Base-by-base conservation (phyloP, 2,329 filamentous ascomycete genomes). In the Aspergillus sp. region DNA sequence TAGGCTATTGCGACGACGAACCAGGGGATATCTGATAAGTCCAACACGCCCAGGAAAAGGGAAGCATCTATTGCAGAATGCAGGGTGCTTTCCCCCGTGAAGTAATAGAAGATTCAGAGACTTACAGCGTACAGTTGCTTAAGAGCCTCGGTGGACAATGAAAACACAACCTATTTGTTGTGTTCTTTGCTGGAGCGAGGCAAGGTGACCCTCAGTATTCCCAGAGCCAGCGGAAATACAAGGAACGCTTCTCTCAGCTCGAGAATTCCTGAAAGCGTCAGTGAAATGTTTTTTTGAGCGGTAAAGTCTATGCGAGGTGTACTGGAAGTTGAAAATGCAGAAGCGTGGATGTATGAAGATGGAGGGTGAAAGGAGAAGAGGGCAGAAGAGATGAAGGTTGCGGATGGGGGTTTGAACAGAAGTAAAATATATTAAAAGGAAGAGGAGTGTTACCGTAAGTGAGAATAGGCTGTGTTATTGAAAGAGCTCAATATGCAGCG, bases 401-500 rank as follows among this genome's bases (percentile, higher is more conserved):
- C 20, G 20, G 44, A 15, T 12, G 24, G 13, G 20, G 40, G 20
- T 27, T 24, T 34, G 22, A 45, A 15, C 13, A 37, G 33, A 56
- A 39, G 15, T 24, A n/a, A 37, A 60, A 33, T n/a, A 30, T 30
- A 11, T 30, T 9, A 9, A 8, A 30, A 15, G 24, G 45, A 51
- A 30, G 20, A 46, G 39, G 33, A 34, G 39, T 30, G 46, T 40
- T 46, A 41, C 45, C 39, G n/a, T 17, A 24, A 9, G 6, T 13
- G 24, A 40, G 34, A 41, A 13, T 13, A 9, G 11, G 13, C 19
- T 53, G 56, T 58, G 56, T 58, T 58, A 54, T 30, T 51, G 37
- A 34, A 41, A 19, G 39, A 47, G 37, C 22, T 41, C 37, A 54
- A 22, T 37, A 59, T 39, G 34, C 19, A 37, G 48, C 19, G 39